Percentiles rank a stretch among this genome's conserved stretches.
phyloP scores from a whole-genome alignment of 139 green algal genomes.

The Asterochloris erici region DNA sequence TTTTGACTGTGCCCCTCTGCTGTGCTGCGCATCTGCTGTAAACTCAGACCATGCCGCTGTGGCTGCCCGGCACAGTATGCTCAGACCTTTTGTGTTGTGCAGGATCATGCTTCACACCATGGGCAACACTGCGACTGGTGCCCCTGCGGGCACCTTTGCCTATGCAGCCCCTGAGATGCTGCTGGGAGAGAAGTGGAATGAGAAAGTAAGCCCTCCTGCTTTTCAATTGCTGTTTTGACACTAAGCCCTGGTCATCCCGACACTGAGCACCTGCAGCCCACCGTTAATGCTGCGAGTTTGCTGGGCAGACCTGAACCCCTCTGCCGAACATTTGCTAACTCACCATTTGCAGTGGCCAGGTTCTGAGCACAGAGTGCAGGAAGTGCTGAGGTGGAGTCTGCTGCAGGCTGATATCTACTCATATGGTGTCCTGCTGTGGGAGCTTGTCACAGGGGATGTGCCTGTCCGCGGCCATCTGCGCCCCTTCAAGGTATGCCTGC shows the following conservation, averaged over 20 bases:
- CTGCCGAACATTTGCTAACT: background rate
- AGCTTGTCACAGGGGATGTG: conserved; percentile 19
- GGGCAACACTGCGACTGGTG: conserved; percentile 11
- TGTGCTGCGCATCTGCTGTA: no score
- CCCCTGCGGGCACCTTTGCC: conserved; percentile 16
- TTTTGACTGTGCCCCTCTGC: no score
- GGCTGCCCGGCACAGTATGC: no score
- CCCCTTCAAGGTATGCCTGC: conserved; percentile 11
- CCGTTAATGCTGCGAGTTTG: background rate
- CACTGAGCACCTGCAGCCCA: conserved; percentile 27
- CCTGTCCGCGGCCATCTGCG: conserved; percentile 19
- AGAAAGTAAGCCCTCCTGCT: background rate
- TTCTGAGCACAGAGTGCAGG: background rate
- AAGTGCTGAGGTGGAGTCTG: background rate
- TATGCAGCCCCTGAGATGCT: conserved; percentile 12
- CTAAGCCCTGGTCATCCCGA: background rate
- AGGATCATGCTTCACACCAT: conserved; percentile 18
- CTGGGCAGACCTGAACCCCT: background rate
- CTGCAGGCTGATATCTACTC: conserved; percentile 17
- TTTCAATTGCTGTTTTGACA: no score
- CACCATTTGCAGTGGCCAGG: background rate
- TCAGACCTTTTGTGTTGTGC: background rate
- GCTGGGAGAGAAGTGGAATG: conserved; percentile 18
- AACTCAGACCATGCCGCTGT: no score
- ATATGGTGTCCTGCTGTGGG: conserved; percentile 19